Conservation (phyloP, 129 eudicot genomes). For the Mikania micrantha region DNA sequence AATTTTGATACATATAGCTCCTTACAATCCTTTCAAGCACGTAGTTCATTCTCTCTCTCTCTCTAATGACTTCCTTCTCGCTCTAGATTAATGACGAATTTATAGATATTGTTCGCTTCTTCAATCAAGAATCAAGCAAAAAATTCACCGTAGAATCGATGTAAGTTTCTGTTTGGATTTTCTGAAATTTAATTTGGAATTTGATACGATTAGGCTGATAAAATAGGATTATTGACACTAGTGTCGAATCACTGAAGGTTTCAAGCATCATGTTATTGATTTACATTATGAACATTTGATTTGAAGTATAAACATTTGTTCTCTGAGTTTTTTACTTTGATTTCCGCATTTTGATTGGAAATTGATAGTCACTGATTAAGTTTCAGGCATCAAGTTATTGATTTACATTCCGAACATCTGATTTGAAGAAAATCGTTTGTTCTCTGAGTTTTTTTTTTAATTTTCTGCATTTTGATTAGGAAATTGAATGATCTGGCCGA, state of each 20-base stretch:
- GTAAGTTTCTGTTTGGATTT: no score
- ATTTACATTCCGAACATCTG: background rate
- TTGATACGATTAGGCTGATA: no score
- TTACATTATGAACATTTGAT: no score
- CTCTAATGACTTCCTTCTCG: constrained; percentile 21
- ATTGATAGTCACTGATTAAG: no score
- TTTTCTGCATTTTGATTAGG: background rate
- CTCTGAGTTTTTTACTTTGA: no score
- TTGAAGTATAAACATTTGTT: no score
- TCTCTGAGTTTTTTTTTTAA: background rate
- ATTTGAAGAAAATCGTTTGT: background rate
- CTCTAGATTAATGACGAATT: constrained; percentile 32
- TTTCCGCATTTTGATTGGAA: no score
- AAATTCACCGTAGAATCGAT: constrained; percentile 16
- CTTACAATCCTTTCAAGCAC: constrained; percentile 18
- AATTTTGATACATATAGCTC: constrained; percentile 20
- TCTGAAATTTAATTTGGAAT: no score
- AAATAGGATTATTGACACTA: no score
- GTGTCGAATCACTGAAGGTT: no score
- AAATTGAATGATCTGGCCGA: background rate
- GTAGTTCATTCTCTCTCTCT: constrained; percentile 22
- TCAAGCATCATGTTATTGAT: no score
- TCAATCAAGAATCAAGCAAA: constrained; percentile 17
- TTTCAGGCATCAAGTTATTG: constrained; percentile 1
- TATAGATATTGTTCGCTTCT: constrained; percentile 8